phyloP scores from a whole-genome alignment of 2,329 filamentous ascomycete genomes.

The Chrysoporthe cubensis region DNA sequence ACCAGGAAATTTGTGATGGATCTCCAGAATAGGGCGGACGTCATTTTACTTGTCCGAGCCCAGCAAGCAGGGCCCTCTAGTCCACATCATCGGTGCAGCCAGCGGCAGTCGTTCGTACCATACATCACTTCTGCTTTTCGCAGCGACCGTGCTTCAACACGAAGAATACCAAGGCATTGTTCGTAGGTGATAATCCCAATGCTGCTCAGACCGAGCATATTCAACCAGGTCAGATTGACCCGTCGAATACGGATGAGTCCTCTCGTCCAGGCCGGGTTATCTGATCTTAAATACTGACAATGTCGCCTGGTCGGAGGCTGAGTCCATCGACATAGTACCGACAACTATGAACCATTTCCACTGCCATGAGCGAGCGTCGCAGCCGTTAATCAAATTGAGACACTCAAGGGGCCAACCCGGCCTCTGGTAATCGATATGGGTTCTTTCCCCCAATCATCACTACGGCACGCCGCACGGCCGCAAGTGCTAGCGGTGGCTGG shows the following conservation, averaged over 20 bases:
- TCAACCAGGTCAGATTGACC: too few species aligned
- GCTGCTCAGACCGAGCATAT: too few species aligned
- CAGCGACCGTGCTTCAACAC: not conserved
- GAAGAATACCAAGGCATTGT: not conserved
- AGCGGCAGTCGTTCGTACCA: too few species aligned
- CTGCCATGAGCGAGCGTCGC: not conserved
- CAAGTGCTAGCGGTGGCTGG: slow-evolving; percentile 1
- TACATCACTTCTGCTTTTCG: not conserved
- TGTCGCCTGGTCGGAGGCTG: too few species aligned
- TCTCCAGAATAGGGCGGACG: not conserved
- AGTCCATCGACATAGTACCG: too few species aligned
- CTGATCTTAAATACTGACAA: too few species aligned
- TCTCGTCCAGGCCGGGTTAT: not conserved
- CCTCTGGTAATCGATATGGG: not conserved
- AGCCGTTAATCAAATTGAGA: not conserved
- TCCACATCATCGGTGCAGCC: not conserved
- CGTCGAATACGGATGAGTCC: not conserved
- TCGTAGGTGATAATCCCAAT: too few species aligned
- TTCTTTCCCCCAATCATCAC: not conserved
- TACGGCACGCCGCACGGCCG: not conserved
- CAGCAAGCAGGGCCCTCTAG: not conserved
- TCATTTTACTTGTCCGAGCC: not conserved
- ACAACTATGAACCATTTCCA: not conserved
- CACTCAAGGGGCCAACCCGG: not conserved
- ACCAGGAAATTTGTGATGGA: not conserved